Evolutionary conservation across 2,329 filamentous ascomycete species (phyloP).

Genomic region (Fusarium sp.): DNA sequence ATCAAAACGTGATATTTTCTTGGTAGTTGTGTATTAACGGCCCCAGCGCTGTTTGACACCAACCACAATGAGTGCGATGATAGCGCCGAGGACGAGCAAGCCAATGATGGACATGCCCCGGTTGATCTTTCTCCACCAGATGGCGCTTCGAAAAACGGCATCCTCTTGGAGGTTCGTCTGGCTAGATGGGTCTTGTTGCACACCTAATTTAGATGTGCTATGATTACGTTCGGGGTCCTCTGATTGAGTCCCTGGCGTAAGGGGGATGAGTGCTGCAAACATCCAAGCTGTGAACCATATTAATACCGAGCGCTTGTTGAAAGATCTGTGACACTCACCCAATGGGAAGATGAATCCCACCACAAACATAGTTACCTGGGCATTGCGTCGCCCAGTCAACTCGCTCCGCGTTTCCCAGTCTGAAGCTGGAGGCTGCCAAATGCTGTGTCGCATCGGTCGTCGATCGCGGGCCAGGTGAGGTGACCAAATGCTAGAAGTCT

Average conservation of each 20-base stretch:
- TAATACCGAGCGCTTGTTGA: constrained; percentile 18
- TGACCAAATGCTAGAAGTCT: constrained; percentile 78
- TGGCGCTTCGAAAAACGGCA: constrained; percentile 65
- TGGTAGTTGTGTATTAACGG: constrained; percentile 31
- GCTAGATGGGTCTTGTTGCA: constrained; percentile 55
- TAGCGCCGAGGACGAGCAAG: constrained; percentile 67
- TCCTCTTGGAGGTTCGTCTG: constrained; percentile 59
- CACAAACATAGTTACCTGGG: constrained; percentile 83
- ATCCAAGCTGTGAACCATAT: constrained; percentile 76
- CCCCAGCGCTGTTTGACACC: constrained; percentile 68
- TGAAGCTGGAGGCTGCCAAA: constrained; percentile 82
- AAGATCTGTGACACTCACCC: constrained; percentile 62
- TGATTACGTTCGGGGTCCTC: constrained; percentile 67
- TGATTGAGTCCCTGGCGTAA: constrained; percentile 72
- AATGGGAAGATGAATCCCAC: constrained; percentile 85
- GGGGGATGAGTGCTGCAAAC: constrained; percentile 80
- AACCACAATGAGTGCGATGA: constrained; percentile 67
- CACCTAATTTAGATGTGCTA: constrained; percentile 58
- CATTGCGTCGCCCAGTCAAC: constrained; percentile 77
- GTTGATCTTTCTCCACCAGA: constrained; percentile 74
- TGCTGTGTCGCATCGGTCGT: constrained; percentile 70
- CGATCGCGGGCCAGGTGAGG: constrained; percentile 79
- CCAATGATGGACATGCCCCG: constrained; percentile 72
- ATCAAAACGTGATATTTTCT: constrained; percentile 40
- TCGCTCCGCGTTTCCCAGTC: constrained; percentile 75